These are phyloP conservation scores for Croton setiger DNA, from an alignment of 441 rosid genomes.

Conservation along the genomic window DNA sequence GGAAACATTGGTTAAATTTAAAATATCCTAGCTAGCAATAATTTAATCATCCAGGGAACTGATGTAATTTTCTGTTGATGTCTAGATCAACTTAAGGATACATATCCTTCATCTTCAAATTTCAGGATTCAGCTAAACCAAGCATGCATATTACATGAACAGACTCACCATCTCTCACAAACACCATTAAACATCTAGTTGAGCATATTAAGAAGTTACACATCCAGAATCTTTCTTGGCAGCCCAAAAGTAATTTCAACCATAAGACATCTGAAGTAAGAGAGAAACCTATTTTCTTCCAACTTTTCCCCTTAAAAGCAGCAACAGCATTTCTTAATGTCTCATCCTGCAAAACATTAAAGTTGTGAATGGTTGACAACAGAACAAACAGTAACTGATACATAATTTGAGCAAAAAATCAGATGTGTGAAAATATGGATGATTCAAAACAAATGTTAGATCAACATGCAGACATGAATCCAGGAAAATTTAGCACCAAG, in stretches of 20 bases:
- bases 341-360: conserved; percentile 66
- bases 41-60: conserved; percentile 8
- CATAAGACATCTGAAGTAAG: conserved; percentile 15
- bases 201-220: neutral
- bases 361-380: conserved; percentile 4
- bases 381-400: neutral
- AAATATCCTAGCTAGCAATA: neutral
- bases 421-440: neutral
- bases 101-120: neutral
- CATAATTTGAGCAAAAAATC: neutral
- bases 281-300: conserved; percentile 87
- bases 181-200: neutral
- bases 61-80: neutral
- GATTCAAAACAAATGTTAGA: neutral
- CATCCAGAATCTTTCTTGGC: neutral
- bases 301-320: conserved; percentile 73
- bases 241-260: neutral
- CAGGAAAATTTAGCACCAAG: neutral
- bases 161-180: neutral
- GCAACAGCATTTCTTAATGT: conserved; percentile 81
- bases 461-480: neutral
- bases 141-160: neutral
- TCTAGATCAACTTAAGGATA: neutral
- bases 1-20: neutral
- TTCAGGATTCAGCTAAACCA: neutral